phyloP scores from a whole-genome alignment of 2,329 filamentous ascomycete species.

The Stachybotrys chlorohalonatus region DNA sequence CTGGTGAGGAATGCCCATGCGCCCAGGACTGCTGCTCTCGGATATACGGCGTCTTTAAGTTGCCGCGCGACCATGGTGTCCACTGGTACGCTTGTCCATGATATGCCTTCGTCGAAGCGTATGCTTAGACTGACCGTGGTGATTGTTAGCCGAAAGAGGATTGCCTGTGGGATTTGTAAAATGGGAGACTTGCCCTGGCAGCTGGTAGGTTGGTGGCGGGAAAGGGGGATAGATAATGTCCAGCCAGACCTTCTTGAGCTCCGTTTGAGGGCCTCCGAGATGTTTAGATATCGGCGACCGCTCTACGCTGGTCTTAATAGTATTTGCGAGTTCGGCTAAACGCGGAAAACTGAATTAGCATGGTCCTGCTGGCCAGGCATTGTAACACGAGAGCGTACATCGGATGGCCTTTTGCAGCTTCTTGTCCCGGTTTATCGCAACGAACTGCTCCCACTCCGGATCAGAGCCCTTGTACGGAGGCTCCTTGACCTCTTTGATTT shows the following conservation, averaged over 20 bases:
- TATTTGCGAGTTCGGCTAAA: constrained; percentile 20
- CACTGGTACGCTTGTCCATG: constrained; percentile 36
- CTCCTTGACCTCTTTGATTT: constrained; percentile 37
- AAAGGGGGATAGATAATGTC: constrained; percentile 50
- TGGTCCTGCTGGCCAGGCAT: neutral
- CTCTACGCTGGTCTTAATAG: constrained; percentile 27
- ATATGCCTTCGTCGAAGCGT: constrained; percentile 32
- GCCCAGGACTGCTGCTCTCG: constrained; percentile 39
- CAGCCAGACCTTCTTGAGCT: constrained; percentile 46
- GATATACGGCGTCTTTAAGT: constrained; percentile 42
- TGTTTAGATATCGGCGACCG: constrained; percentile 27
- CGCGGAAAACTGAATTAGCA: constrained; percentile 6
- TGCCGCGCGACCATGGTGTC: constrained; percentile 36
- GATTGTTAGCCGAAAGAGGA: neutral
- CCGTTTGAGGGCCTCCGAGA: constrained; percentile 37
- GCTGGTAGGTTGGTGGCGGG: constrained; percentile 50
- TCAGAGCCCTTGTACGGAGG: constrained; percentile 45
- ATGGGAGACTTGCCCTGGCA: constrained; percentile 43
- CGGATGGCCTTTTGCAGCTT: constrained; percentile 37
- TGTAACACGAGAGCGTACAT: constrained; percentile 21
- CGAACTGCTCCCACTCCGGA: constrained; percentile 55
- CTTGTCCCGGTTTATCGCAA: constrained; percentile 46
- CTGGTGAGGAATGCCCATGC: constrained; percentile 43
- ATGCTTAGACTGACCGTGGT: constrained; percentile 10
- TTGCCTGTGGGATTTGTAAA: neutral